Base-by-base conservation (phyloP, 1,139 yeast species). In the Saccharomyces uvarum region DNA sequence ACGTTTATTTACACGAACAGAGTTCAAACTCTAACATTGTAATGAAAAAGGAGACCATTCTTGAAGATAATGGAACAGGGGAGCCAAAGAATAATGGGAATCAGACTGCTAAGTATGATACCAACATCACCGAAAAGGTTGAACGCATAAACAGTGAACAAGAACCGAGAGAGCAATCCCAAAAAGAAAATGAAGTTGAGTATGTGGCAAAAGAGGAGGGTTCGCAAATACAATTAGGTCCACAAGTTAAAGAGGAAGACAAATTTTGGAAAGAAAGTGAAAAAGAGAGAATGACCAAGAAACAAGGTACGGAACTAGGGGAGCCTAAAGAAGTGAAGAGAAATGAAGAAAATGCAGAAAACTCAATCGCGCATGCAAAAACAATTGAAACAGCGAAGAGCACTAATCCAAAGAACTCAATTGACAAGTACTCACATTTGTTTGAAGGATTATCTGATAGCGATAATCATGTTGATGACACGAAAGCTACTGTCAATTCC, bases 391-490 rank as follows among this genome's bases (percentile, higher is more conserved):
- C 31, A 8, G 4, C 31, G 8, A 26, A 38, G 11, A 11, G 8
- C 6, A 19, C n/a, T n/a, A 38, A 16, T 19, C 21, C 24, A 7
- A 16, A 38, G 13, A 38, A 16, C 16, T 26, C 16, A 9, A 9
- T 8, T 16, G 44, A 38, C 19, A 38, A 16, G 19, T 38, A 14
- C 42, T 38, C 47, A 4, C 21, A 38, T 14, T 38, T 51, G 21
- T 51, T 51, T 28, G 46, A 48, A 16, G 54, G 51, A 14, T 29
- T 51, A 48, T 52, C 49, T 16, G 44, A 38, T 19, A 38, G 19
- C 11, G 24, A 16, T 9, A 24, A 38, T 16, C 7, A 13, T 19
- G 11, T 19, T 16, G 24, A 38, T 38, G 24, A 38, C 3, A 9
- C 13, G 9, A 38, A 38, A 19, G 9, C 24, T 4, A 11, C n/a